Base-by-base conservation (phyloP, 176 grass and related monocot species). In the Lolium perenne region DNA sequence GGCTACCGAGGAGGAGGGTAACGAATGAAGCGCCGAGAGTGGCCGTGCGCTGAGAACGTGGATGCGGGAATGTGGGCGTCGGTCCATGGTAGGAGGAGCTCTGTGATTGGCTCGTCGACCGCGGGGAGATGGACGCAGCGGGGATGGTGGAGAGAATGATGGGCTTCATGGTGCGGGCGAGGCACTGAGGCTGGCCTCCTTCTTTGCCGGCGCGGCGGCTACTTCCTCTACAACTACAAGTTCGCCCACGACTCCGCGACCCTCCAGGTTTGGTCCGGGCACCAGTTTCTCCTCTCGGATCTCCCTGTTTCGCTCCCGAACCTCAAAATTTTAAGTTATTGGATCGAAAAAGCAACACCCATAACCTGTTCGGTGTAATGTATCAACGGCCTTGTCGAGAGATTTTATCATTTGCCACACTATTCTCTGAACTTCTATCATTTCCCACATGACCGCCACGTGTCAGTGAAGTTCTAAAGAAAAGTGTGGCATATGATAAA, bases 141-240 rank as follows among this genome's bases (percentile, higher is more conserved):
- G 73, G 79, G 65, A 89, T 62, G 71, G 73, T 71, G 64, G 86
- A 85, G 29, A 91, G 82, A 38, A 91, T 82, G 23, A 98, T 98
- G 97, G 97, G 84, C 78, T 94, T 94, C 91, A 89, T 98, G 84
- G 86, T 98, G 71, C 90, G 97, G 51, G 97, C 32, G 32, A 35
- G 32, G 2, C 32, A 35, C 32, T 93, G 88, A 89, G 94, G 76
- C 29, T 99, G 53, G 80, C 94, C 23, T 91, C 94, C 71, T 99
- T 99, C 94, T 96, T 94, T 60, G 90, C 94, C 51, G 92, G 94
- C 46, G 94, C 97, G 74, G 89, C 94, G 0, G 89, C 80, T 96
- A 92, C 82, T 88, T 96, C 80, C 94, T 99, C 87, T 94, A 94
- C 90, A 99, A 99, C 80, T 99, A 99, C 88, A 92, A 89, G 92